phyloP scores from a whole-genome alignment of 1,284 basidiomycete species.

The Cutaneotrichosporon cavernicola region DNA sequence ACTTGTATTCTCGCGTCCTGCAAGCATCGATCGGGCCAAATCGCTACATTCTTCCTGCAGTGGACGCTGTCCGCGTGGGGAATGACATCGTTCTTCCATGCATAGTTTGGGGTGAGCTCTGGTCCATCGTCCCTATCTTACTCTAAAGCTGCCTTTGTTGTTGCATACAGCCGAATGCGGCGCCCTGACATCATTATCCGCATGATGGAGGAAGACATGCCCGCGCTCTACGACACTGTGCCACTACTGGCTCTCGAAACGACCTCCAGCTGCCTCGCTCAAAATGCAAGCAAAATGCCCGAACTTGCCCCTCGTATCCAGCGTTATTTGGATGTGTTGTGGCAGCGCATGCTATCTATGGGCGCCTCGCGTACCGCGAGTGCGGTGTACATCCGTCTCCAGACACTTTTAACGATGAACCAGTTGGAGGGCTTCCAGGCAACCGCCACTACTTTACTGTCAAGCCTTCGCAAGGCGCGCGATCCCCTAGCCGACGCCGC shows the following conservation, averaged over 20 bases:
- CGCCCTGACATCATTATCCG: background rate
- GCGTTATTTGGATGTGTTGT: background rate
- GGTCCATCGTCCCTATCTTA: background rate
- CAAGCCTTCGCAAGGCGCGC: background rate
- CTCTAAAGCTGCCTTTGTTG: slow-evolving; percentile 2
- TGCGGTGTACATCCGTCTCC: background rate
- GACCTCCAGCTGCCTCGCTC: background rate
- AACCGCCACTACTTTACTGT: background rate
- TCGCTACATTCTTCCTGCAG: slow-evolving; percentile 18
- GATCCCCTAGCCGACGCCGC: background rate
- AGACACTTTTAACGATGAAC: background rate
- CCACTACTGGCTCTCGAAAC: background rate
- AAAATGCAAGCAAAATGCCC: background rate
- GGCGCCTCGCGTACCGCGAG: background rate
- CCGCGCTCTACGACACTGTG: slow-evolving; percentile 18
- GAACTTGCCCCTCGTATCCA: background rate
- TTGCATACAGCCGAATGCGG: background rate
- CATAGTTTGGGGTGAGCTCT: slow-evolving; percentile 29
- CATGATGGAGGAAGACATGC: slow-evolving; percentile 19
- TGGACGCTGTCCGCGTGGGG: background rate
- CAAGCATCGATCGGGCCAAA: slow-evolving; percentile 27
- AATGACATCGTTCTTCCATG: background rate
- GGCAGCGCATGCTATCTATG: background rate
- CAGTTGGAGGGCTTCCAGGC: background rate
- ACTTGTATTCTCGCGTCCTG: slow-evolving; percentile 29